Conservation (phyloP, 208 protist genomes). For the Herpetomonas samuelpessoai region DNA sequence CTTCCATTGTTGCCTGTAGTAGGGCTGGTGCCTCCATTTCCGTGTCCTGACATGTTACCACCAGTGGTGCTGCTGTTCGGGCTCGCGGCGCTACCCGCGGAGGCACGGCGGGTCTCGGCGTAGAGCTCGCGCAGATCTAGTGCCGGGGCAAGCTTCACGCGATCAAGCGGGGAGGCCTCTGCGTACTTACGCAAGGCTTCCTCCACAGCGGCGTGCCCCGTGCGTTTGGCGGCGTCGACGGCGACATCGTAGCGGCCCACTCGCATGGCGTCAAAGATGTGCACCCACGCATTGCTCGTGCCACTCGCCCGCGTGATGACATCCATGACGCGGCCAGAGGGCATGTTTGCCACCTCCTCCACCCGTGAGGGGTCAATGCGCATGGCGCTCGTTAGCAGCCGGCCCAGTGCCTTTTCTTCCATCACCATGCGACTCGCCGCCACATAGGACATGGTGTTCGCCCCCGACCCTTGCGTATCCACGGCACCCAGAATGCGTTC, state of each 20-base stretch:
- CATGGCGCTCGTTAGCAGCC: conserved; percentile 38
- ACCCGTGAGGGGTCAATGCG: conserved; percentile 47
- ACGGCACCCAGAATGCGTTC: conserved; percentile 45
- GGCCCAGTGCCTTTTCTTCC: conserved; percentile 56
- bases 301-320: conserved; percentile 39
- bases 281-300: conserved; percentile 49
- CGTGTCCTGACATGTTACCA: not conserved
- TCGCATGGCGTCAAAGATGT: conserved; percentile 70
- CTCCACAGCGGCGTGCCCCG: conserved; percentile 38
- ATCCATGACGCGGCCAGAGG: conserved; percentile 42
- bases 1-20: not conserved
- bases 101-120: conserved; percentile 20
- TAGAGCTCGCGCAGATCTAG: conserved; percentile 57
- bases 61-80: not conserved
- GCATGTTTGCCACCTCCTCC: conserved; percentile 57
- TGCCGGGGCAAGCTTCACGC: conserved; percentile 26
- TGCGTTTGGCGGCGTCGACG: conserved; percentile 25
- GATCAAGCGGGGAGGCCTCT: conserved; percentile 23
- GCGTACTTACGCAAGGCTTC: conserved; percentile 29
- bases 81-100: not conserved
- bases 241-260: conserved; percentile 79
- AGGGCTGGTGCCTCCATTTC: not conserved
- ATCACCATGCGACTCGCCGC: conserved; percentile 56
- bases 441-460: conserved; percentile 54
- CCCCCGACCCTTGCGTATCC: conserved; percentile 35